phyloP scores from a whole-genome alignment of 768 basidiomycete species.

The Kwoniella europaea region DNA sequence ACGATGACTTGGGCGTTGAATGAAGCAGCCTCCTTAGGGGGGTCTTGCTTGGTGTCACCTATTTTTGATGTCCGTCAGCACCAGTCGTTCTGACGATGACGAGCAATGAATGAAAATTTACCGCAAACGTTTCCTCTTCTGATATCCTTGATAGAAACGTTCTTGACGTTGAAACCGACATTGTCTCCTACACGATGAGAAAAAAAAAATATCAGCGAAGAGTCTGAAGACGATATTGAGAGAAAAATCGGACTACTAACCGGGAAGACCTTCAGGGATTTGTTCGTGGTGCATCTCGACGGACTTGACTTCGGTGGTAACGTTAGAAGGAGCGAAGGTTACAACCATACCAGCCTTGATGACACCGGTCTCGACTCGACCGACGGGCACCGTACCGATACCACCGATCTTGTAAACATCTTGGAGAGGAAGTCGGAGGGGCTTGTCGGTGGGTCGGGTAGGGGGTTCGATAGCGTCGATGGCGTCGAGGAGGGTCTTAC shows the following conservation, averaged over 20 bases:
- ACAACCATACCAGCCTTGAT: conserved; percentile 67
- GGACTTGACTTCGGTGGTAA: conserved; percentile 99
- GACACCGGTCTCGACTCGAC: conserved; percentile 99
- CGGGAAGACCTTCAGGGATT: conserved; percentile 85
- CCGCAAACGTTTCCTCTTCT: conserved; percentile 95
- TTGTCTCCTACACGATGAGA: conserved; percentile 74
- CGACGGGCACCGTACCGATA: conserved; percentile 99
- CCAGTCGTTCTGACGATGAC: too few species aligned
- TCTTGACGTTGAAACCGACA: conserved; percentile 99
- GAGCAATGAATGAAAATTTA: not conserved
- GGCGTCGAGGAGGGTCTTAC: conserved; percentile 99
- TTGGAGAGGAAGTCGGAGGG: conserved; percentile 99
- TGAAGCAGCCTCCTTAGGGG: conserved; percentile 67
- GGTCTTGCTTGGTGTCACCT: conserved; percentile 94
- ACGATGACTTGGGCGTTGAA: conserved; percentile 99
- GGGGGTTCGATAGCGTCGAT: conserved; percentile 99
- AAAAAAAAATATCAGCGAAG: not conserved
- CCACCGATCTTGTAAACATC: conserved; percentile 99
- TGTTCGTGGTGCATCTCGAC: conserved; percentile 82
- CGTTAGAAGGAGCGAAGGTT: conserved; percentile 92
- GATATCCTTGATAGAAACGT: conserved; percentile 99
- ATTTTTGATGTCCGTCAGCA: too few species aligned
- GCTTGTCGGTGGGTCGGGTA: conserved; percentile 95
- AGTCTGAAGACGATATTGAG: not conserved
- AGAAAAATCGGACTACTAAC: not conserved